Evolutionary conservation across 2,329 filamentous ascomycete genomes (phyloP).

Genomic region (Fusarium sp.): DNA sequence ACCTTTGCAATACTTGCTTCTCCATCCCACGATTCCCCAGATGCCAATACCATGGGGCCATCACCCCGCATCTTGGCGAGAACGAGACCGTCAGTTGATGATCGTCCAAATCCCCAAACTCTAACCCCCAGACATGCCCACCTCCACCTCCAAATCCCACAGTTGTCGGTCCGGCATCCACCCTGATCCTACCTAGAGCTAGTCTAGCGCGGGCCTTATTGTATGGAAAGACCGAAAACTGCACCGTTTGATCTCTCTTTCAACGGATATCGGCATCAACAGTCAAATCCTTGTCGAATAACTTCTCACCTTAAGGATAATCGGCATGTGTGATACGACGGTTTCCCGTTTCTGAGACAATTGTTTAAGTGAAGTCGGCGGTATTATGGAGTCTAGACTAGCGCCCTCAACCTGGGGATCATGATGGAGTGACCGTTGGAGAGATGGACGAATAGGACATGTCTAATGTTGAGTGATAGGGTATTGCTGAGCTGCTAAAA

Average conservation of each 20-base stretch:
- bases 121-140: slow-evolving; percentile 6
- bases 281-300: neutral
- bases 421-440: slow-evolving; percentile 6
- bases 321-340: neutral
- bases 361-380: slow-evolving; percentile 8
- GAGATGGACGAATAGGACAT: slow-evolving; percentile 8
- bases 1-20: neutral
- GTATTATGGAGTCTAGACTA: slow-evolving; percentile 21
- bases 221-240: slow-evolving; percentile 22
- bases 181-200: neutral
- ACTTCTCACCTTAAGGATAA: slow-evolving; percentile 1
- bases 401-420: slow-evolving; percentile 1
- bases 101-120: slow-evolving; percentile 3
- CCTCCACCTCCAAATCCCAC: neutral
- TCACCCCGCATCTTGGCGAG: slow-evolving; percentile 29
- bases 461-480: neutral
- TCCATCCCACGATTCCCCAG: slow-evolving; percentile 3
- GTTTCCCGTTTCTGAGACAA: neutral
- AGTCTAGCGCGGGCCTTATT: slow-evolving; percentile 23
- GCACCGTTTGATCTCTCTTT: slow-evolving; percentile 21
- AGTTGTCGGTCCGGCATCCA: slow-evolving; percentile 28
- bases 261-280: slow-evolving; percentile 31
- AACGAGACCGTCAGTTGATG: slow-evolving; percentile 11
- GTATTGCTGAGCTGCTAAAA: too few relatives aligned
- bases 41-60: slow-evolving; percentile 10